Evolutionary conservation across 169 alveolate species (phyloP).

Genomic region (Eimeria maxima): DNA sequence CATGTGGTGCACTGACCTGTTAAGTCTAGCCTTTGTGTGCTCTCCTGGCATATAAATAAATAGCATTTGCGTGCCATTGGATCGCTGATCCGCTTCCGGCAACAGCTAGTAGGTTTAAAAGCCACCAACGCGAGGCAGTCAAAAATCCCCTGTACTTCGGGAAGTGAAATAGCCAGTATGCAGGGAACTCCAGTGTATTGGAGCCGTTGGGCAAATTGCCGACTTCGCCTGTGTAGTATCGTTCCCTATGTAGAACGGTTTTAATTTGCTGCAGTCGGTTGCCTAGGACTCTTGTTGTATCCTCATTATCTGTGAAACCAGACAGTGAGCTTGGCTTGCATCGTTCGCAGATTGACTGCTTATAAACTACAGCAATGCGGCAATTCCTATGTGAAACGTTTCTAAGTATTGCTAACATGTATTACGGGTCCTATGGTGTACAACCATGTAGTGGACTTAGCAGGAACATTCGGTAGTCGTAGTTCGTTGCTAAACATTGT

Average conservation of each 20-base stretch:
- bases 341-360: not conserved
- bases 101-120: not conserved
- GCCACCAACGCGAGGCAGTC: not conserved
- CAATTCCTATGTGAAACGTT: not conserved
- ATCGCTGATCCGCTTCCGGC: not conserved
- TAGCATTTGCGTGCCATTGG: not conserved
- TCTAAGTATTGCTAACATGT: no score
- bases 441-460: not conserved
- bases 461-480: not conserved
- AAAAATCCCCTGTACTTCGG: not conserved
- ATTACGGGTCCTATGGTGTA: not conserved
- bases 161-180: no score
- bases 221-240: not conserved
- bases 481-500: not conserved
- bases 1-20: not conserved
- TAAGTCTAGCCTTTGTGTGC: not conserved
- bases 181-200: rapidly evolving
- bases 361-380: not conserved
- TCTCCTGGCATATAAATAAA: not conserved
- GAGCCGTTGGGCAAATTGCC: not conserved
- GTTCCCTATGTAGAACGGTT: not conserved
- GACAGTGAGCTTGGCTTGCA: not conserved
- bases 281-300: not conserved
- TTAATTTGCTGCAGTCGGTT: not conserved
- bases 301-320: not conserved